Base-by-base conservation (phyloP, 805 yeast genomes). In the Citeromyces nyonsensis region DNA sequence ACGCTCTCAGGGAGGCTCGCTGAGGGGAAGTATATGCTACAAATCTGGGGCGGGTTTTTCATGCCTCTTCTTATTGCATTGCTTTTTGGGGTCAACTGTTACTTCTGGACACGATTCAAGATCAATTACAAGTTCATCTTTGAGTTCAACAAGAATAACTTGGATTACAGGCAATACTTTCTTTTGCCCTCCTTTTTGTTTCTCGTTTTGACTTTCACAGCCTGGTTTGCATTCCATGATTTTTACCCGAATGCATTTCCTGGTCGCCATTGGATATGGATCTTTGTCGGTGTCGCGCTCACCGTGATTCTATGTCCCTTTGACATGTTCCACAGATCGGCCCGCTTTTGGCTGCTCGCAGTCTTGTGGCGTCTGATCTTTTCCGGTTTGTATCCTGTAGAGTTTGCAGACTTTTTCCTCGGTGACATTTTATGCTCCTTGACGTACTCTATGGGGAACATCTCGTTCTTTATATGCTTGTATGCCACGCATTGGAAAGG, bases 1-100 rank as follows among this genome's bases (percentile, higher is more conserved):
- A 58, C 63, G 0, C 10, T 57, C 1, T 38, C 36, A 4, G 59
- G 63, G 0, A 48, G 47, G 1, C 48, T 70, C 3, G 69, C 71
- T 0, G 79, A 76, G 38, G 80, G 76, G 0, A 56, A 51, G 29
- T 75, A 56, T 36, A 45, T 88, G 35, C 51, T 88, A 27, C 97
- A 93, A 44, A 63, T 91, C 3, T 91, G 95, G 94, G 96, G 78
- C 6, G 97, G 97, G 1, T 85, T 84, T 51, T 67, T 84, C 41
- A 44, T 85, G 36, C 49, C 76, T 4, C 57, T 65, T 24, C 40
- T 86, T n/a, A 65, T 78, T 45, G 55, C 73, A 5, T 42, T 75
- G 15, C 54, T 83, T 2, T 75, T 86, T 47, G 74, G 76, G 10
- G 36, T 80, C 29, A 73, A 82, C 47, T 73, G 93, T 46, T 54